Conservation (phyloP, 441 rosid species). For the Erodium texanum region DNA sequence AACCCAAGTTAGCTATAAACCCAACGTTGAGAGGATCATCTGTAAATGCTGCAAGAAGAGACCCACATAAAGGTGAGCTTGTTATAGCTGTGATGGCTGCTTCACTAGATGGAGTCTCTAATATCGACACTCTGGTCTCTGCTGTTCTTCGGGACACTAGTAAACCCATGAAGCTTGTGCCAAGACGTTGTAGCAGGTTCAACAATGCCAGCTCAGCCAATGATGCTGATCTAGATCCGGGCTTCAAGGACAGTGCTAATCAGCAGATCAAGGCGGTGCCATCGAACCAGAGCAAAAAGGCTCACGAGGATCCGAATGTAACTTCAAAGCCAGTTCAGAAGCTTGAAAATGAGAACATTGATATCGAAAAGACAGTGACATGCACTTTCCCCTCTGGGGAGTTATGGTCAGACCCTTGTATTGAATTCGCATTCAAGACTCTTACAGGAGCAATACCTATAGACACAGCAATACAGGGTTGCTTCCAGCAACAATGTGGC, state of each 20-base stretch:
- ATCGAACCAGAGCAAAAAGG: not conserved
- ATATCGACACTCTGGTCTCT: not conserved
- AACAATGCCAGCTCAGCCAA: not conserved
- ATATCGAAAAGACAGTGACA: not conserved
- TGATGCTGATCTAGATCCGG: not conserved
- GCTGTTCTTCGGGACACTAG: not conserved
- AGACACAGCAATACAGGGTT: slow-evolving; percentile 24
- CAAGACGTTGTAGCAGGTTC: not conserved
- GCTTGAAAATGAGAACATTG: not conserved
- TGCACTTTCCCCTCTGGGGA: not conserved
- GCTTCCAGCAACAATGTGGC: slow-evolving; percentile 33
- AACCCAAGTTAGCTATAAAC: slow-evolving; percentile 15
- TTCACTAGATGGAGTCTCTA: slow-evolving; percentile 18
- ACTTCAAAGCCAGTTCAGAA: not conserved
- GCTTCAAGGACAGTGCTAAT: not conserved
- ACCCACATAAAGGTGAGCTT: slow-evolving; percentile 10
- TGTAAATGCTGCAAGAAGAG: slow-evolving; percentile 15
- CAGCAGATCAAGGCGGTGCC: not conserved
- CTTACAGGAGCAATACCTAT: slow-evolving; percentile 7
- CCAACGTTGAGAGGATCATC: slow-evolving; percentile 9
- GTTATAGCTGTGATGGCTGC: not conserved
- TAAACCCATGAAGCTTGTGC: not conserved
- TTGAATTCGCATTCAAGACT: slow-evolving; percentile 9
- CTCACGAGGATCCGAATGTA: not conserved
- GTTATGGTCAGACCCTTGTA: slow-evolving; percentile 1